These are phyloP conservation scores for Penicillium crystallinum DNA, from an alignment of 495 filamentous ascomycete species.

Conservation along the genomic window DNA sequence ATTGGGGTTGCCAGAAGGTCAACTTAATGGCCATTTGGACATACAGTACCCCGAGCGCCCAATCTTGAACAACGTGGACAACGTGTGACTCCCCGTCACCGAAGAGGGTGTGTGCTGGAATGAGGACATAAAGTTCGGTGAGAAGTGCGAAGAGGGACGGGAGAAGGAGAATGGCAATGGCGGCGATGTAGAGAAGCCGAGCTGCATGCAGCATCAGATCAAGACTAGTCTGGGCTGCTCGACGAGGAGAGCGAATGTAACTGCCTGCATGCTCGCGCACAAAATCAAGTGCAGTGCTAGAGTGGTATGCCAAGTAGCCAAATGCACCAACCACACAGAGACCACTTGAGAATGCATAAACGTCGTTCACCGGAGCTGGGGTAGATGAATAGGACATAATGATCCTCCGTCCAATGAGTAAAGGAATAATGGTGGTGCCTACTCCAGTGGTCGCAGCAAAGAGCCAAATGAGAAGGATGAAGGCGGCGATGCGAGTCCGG, in stretches of 20 bases:
- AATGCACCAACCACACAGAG: conserved; percentile 68
- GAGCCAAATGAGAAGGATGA: conserved; percentile 86
- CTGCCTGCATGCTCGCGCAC: conserved; percentile 28
- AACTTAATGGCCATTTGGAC: conserved; percentile 76
- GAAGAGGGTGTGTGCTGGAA: conserved; percentile 83
- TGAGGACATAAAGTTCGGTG: conserved; percentile 82
- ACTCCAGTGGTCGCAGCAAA: conserved; percentile 94
- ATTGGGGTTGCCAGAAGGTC: conserved; percentile 56
- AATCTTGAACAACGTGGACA: conserved; percentile 85
- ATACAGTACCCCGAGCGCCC: conserved; percentile 91
- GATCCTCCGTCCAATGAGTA: conserved; percentile 75
- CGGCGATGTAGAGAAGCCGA: conserved; percentile 64
- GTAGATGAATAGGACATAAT: conserved; percentile 62
- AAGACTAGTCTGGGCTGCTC: conserved; percentile 13
- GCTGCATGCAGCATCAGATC: conserved; percentile 16
- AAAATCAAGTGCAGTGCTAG: conserved; percentile 38
- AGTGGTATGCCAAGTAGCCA: conserved; percentile 53
- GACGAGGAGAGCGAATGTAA: conserved; percentile 34
- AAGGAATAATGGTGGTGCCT: conserved; percentile 78
- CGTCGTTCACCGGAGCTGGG: conserved; percentile 76
- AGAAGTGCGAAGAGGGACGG: conserved; percentile 78
- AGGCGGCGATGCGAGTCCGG: conserved; percentile 69
- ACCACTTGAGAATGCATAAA: conserved; percentile 92
- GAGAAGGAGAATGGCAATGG: conserved; percentile 65
- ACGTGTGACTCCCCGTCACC: conserved; percentile 54